Evolutionary conservation across 116 monocot genomes (phyloP), one percentile per base, ranked within the genome.

Genomic region (Trichopus zeylanicus): DNA sequence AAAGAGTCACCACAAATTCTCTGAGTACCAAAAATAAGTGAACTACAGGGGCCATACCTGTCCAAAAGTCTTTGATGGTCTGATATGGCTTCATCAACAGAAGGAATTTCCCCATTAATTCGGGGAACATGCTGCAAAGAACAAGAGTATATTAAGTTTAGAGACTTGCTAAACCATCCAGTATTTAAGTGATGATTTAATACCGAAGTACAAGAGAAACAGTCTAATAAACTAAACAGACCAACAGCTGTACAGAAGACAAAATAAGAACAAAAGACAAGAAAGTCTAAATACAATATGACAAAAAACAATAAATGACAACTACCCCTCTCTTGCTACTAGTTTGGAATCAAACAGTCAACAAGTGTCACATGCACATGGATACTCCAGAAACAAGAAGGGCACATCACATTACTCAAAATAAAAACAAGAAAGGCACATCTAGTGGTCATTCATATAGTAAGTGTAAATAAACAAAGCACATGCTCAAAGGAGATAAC

Each of bases 81-180:
- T 37, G 86, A 79, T 33, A 69, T 89, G 19, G 86, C 94, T 74
- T 89, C 89, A 76, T 89, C 89, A 64, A 73, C 29, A 49, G 94
- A 83, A 59, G 94, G 94, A 52, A 94, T 94, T 46, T 82, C 94
- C 69, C 94, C 89, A 76, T 94, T 94, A 32, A 86, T 94, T 75
- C 65, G 79, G 46, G 94, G 94, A 62, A 94, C 75, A 80, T 75
- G 75, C 75, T 69, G 64, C 64, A 56, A 5, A 59, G 7, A 57
- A 7, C 6, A 33, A 33, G 22, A 22, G 7, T 49, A 19, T 22
- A 42, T 16, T 1, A 8, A 22, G 23, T 20, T 49, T 9, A 49
- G 9, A 20, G 22, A 49, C 9, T n/a, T n/a, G 4, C 19, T 9
- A 5, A 1, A 49, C 49, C 6, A 22, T 22, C 9, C 23, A 20